A percentile compares a stretch with the other conserved stretches of the same genome.
Conservation (phyloP, 1,139 yeast species). For the Suhomyces anneliseae region DNA sequence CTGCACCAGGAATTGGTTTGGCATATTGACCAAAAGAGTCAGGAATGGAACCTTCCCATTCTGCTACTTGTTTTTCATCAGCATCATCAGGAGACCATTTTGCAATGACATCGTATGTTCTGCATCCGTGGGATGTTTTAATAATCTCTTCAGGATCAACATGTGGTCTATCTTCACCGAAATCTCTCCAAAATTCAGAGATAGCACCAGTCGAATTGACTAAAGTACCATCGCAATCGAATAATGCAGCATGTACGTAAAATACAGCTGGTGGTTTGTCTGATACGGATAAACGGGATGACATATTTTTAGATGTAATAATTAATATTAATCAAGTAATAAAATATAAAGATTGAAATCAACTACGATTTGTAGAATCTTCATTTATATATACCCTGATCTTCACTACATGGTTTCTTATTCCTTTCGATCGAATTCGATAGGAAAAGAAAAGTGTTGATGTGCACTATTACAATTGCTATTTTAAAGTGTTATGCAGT, state of each 20-base stretch:
- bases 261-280: slow-evolving; percentile 47
- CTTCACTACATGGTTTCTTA: not conserved
- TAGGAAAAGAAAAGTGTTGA: not conserved
- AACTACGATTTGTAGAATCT: no score
- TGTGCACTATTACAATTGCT: not conserved
- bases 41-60: slow-evolving; percentile 71
- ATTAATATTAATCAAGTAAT: not conserved
- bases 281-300: slow-evolving; percentile 1
- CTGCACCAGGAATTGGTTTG: slow-evolving; percentile 73
- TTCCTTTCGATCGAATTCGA: not conserved
- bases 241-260: slow-evolving; percentile 53
- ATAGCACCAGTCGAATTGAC: slow-evolving; percentile 82
- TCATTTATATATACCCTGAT: no score
- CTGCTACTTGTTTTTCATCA: slow-evolving; percentile 61
- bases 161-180: slow-evolving; percentile 66
- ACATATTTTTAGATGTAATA: not conserved
- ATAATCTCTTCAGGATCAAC: slow-evolving; percentile 70
- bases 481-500: not conserved
- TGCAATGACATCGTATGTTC: slow-evolving; percentile 75
- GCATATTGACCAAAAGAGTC: slow-evolving; percentile 71
- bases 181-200: slow-evolving; percentile 76
- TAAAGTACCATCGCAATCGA: slow-evolving; percentile 85
- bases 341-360: no score
- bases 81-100: slow-evolving; percentile 77
- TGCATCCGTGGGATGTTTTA: slow-evolving; percentile 76